phyloP scores from a whole-genome alignment of 495 filamentous ascomycete genomes.

The Trichoderma asperelloides region DNA sequence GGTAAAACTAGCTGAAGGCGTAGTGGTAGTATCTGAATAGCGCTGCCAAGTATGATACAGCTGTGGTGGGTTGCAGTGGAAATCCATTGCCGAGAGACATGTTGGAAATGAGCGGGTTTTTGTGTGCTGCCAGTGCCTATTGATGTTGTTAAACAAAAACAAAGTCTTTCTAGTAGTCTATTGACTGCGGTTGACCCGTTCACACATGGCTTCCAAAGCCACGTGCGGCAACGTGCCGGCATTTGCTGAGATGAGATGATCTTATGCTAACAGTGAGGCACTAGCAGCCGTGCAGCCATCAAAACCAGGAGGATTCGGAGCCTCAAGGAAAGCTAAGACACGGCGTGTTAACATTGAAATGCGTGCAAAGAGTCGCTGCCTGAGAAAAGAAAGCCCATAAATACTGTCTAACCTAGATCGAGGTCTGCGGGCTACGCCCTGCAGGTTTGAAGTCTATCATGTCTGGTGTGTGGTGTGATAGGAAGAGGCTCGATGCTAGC shows the following conservation, averaged over 20 bases:
- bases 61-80: not conserved
- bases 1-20: not conserved
- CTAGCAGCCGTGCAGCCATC: no score
- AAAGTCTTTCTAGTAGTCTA: not conserved
- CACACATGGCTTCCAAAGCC: not conserved
- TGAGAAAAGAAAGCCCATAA: not conserved
- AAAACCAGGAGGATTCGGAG: no score
- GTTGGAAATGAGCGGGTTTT: not conserved
- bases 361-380: not conserved
- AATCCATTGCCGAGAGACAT: not conserved
- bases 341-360: not conserved
- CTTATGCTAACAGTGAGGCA: no score
- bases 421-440: not conserved
- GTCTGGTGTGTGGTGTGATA: not conserved
- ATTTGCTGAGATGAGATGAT: not conserved
- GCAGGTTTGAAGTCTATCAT: not conserved
- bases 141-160: not conserved
- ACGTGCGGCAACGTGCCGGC: not conserved
- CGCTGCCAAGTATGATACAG: not conserved
- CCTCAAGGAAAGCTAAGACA: not conserved
- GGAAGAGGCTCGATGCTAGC: not conserved
- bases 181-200: not conserved
- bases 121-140: not conserved
- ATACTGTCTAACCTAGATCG: not conserved
- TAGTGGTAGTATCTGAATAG: not conserved